Base-by-base conservation (phyloP, 2,329 filamentous ascomycete genomes). In the Plenodomus biglobosus region DNA sequence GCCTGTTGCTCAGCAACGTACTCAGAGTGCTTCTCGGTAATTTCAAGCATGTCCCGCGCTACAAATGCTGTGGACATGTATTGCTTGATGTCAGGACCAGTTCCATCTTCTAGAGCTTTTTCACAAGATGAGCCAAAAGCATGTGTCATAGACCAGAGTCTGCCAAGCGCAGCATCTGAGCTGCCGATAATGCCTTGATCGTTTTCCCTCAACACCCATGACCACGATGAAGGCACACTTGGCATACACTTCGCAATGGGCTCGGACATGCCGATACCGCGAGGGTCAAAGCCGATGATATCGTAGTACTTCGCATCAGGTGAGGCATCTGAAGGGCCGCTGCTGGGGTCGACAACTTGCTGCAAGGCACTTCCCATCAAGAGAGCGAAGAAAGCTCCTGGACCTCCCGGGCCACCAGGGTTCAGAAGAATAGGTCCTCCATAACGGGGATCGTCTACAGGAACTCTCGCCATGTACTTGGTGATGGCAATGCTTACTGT, bases 1-100 rank as follows among this genome's bases (percentile, higher is more conserved):
- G 17, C 34, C 16, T 42, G 20, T 22, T 59, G 35, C 3, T 60
- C 42, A 8, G 53, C 56, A 6, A 57, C 62, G 49, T 61, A 75
- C 20, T 73, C 66, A 7, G 69, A 74, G 36, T 76, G 69, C 24
- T 58, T 67, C 50, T 80, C 77, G 10, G 75, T 66, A 30, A 80
- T 71, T 35, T 75, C 71, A 7, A 80, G 61, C 75, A 80, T 79
- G 50, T 81, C 78, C 34, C 73, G 64, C 1, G 75, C 77, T 2
- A 77, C 75, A 19, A 71, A 74, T 1, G 76, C 74, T 0, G 78
- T 80, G 15, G 73, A 74, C 38, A 77, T 65, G 56, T 75, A 76
- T 40, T 70, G 63, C 50, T 72, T 72, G 53, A 76, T 74, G 34
- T 76, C 58, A 2, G 62, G 56, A 2, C 57, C 71, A 30, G 64